Base-by-base conservation (phyloP, 2,329 filamentous ascomycete genomes). In the Phialophora chinensis region DNA sequence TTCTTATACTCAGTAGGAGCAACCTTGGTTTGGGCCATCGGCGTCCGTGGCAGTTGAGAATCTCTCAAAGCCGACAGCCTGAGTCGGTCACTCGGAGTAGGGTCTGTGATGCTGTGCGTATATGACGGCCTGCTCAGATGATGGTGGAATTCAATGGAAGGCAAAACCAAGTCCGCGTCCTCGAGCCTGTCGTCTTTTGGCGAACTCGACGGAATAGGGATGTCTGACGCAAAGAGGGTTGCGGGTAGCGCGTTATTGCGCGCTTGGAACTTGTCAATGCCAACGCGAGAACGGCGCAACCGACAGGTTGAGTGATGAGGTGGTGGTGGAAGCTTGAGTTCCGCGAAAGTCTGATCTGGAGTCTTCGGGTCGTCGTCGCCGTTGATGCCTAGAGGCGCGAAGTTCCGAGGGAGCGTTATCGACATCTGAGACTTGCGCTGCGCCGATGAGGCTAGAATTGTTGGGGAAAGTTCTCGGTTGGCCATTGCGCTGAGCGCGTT, bases 391-490 rank as follows among this genome's bases (percentile, higher is more conserved):
- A 72, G 49, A 23, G 72, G 72, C 11, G 78, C 80, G 72, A 82
- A 82, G 72, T 81, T 81, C 69, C 82, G 81, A 31, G 80, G 80
- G 29, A 82, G 72, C 27, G 80, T 82, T 62, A 79, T 80, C 65
- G 80, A 82, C 60, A 81, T 74, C 23, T 76, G 77, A 60, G 74
- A 72, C 66, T 76, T 78, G 71, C 76, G 76, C 66, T 76, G 74
- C 68, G 77, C 75, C 14, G 66, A 68, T 23, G 67, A 71, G 44
- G 70, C 57, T 60, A 68, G 42, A 12, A 71, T 65, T 25, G 68
- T 71, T 4, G 71, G 71, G 20, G 71, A 73, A 8, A 62, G 56
- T 60, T 73, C 65, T 57, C 67, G 63, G 59, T 67, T 59, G 57
- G 68, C 68, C 69, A 71, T 71, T 54, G 53, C 61, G 25, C 27